phyloP scores from a whole-genome alignment of 805 yeast genomes.

The Wickerhamomyces chambardii region DNA sequence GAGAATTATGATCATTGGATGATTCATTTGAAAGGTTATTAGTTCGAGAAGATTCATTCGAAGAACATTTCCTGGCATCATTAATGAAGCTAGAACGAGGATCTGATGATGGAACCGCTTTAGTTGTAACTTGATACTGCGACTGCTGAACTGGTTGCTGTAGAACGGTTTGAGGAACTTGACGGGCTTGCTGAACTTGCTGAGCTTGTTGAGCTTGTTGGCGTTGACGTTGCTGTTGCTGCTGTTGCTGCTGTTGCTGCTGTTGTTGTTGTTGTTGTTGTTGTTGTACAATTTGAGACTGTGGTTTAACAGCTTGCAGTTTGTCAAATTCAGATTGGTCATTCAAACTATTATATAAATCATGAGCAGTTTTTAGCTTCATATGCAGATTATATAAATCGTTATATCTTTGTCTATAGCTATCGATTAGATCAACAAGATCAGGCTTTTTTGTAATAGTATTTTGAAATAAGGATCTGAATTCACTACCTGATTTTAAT shows the following conservation, averaged over 20 bases:
- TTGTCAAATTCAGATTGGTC: background rate
- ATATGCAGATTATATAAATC: slow-evolving; percentile 28
- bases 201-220: background rate
- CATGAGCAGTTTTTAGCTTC: background rate
- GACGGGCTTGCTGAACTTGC: slow-evolving; percentile 1
- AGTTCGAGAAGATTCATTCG: too few relatives aligned
- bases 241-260: background rate
- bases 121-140: too few relatives aligned
- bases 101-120: too few relatives aligned
- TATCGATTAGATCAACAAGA: slow-evolving; percentile 67
- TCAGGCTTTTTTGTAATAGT: slow-evolving; percentile 70
- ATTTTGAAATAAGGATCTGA: slow-evolving; percentile 65
- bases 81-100: too few relatives aligned
- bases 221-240: background rate
- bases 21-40: too few relatives aligned
- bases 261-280: background rate
- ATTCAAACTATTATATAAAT: background rate
- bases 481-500: slow-evolving; percentile 48
- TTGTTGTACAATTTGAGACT: background rate
- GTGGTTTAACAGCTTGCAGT: too few relatives aligned
- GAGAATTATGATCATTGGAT: too few relatives aligned
- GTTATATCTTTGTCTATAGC: slow-evolving; percentile 67
- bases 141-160: too few relatives aligned
- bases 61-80: too few relatives aligned
- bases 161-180: slow-evolving; percentile 4